Evolutionary conservation across 192 early-diverging fungal genomes (phyloP).

Genomic region (Coemansia pectinata): DNA sequence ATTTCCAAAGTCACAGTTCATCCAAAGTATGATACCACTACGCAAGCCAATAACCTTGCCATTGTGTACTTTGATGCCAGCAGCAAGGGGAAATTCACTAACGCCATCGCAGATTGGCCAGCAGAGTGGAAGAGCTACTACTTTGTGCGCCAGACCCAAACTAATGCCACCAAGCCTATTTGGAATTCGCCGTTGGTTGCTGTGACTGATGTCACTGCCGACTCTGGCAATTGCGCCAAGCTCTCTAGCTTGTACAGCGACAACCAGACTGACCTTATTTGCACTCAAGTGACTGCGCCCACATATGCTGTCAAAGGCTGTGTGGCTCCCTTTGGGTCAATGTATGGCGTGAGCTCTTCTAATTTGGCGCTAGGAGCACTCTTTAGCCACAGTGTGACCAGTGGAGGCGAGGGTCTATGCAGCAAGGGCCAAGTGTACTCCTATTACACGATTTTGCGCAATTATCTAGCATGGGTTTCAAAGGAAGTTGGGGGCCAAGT

Average conservation of each 20-base stretch:
- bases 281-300: not conserved
- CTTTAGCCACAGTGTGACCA: not conserved
- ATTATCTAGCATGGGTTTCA: not conserved
- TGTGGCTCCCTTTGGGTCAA: not conserved
- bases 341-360: not conserved
- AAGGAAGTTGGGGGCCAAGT: not conserved
- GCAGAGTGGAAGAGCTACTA: conserved; percentile 1
- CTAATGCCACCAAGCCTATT: not conserved
- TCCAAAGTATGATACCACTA: not conserved
- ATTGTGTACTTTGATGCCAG: conserved; percentile 14
- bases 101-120: not conserved
- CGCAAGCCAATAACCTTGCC: conserved; percentile 9
- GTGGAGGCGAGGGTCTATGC: not conserved
- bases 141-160: not conserved
- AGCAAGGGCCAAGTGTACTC: not conserved
- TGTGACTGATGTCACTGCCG: not conserved
- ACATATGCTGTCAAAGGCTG: not conserved
- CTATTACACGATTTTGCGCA: conserved; percentile 1
- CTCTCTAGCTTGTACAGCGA: not conserved
- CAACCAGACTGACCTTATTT: not conserved
- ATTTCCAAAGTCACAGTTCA: conserved; percentile 7
- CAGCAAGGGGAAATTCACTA: not conserved
- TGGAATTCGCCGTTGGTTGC: not conserved
- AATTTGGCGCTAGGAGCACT: not conserved
- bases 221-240: not conserved